Conservation (phyloP, 2,329 filamentous ascomycete species). For the Uncinocarpus reesii region DNA sequence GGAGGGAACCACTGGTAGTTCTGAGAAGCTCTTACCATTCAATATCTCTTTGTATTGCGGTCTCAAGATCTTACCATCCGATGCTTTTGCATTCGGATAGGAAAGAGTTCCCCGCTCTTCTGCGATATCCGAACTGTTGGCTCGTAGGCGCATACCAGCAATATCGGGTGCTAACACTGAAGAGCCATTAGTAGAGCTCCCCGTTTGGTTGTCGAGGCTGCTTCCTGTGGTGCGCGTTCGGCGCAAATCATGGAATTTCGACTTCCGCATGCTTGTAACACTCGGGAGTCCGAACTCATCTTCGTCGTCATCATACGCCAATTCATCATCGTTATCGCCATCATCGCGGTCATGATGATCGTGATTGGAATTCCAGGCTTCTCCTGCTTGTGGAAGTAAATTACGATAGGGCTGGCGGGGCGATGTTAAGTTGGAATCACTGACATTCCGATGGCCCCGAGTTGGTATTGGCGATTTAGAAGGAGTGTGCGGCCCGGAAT, state of each 20-base stretch:
- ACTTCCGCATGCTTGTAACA: slow-evolving; percentile 75
- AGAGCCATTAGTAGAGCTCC: slow-evolving; percentile 10
- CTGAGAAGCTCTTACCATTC: slow-evolving; percentile 41
- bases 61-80: slow-evolving; percentile 86
- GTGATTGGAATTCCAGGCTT: slow-evolving; percentile 69
- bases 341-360: slow-evolving; percentile 57
- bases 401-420: slow-evolving; percentile 66
- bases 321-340: slow-evolving; percentile 52
- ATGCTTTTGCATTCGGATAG: slow-evolving; percentile 81
- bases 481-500: slow-evolving; percentile 64
- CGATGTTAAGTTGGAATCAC: slow-evolving; percentile 47
- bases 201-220: not conserved
- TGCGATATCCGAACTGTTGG: slow-evolving; percentile 87
- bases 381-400: slow-evolving; percentile 69
- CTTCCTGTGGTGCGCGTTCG: not conserved
- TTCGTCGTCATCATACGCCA: slow-evolving; percentile 74
- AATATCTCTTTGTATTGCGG: slow-evolving; percentile 98
- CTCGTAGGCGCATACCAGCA: slow-evolving; percentile 46
- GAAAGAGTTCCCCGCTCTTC: slow-evolving; percentile 72
- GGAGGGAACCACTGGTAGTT: slow-evolving; percentile 1
- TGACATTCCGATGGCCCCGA: slow-evolving; percentile 17
- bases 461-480: slow-evolving; percentile 41
- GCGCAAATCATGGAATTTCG: slow-evolving; percentile 33
- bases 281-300: slow-evolving; percentile 94
- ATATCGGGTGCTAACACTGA: slow-evolving; percentile 11